Percentiles rank a stretch among this genome's conserved stretches.
These are phyloP conservation scores for Yamadazyma dendronema DNA, from an alignment of 1,139 yeast genomes.

Conservation along the genomic window DNA sequence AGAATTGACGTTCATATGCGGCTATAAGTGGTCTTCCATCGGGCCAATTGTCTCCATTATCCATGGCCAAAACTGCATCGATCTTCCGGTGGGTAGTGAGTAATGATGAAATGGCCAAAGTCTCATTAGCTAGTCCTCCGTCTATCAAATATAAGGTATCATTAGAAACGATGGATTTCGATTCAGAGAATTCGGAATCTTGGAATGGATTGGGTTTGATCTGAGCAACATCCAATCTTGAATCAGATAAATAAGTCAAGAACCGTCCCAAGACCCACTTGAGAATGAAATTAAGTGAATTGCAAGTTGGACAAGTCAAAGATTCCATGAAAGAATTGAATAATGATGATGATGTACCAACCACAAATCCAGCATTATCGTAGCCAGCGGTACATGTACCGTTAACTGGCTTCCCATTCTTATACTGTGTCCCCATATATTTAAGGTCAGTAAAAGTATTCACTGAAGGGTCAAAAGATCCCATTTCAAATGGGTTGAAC, in stretches of 20 bases:
- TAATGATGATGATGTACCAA: constrained; percentile 78
- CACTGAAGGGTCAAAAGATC: constrained; percentile 41
- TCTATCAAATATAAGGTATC: constrained; percentile 40
- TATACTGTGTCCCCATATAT: constrained; percentile 35
- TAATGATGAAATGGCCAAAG: constrained; percentile 35
- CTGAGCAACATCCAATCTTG: constrained; percentile 37
- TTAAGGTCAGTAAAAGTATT: constrained; percentile 36
- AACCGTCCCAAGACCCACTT: constrained; percentile 45
- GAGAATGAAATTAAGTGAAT: constrained; percentile 46
- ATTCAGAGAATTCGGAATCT: constrained; percentile 38
- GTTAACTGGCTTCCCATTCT: constrained; percentile 28
- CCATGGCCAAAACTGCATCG: constrained; percentile 40
- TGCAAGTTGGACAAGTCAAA: constrained; percentile 45
- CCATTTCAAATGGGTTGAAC: constrained; percentile 44
- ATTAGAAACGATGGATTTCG: constrained; percentile 25
- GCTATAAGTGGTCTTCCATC: constrained; percentile 32
- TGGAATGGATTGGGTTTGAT: constrained; percentile 53
- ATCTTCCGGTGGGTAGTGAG: constrained; percentile 35
- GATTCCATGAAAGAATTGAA: constrained; percentile 69
- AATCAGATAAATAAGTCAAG: constrained; percentile 43
- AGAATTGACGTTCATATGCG: constrained; percentile 35
- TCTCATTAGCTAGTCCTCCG: constrained; percentile 43
- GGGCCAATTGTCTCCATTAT: constrained; percentile 42
- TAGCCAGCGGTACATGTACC: constrained; percentile 59
- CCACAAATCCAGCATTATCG: constrained; percentile 73